Evolutionary conservation across 2,329 filamentous ascomycete species (phyloP).

Genomic region (Esteya vermicola): DNA sequence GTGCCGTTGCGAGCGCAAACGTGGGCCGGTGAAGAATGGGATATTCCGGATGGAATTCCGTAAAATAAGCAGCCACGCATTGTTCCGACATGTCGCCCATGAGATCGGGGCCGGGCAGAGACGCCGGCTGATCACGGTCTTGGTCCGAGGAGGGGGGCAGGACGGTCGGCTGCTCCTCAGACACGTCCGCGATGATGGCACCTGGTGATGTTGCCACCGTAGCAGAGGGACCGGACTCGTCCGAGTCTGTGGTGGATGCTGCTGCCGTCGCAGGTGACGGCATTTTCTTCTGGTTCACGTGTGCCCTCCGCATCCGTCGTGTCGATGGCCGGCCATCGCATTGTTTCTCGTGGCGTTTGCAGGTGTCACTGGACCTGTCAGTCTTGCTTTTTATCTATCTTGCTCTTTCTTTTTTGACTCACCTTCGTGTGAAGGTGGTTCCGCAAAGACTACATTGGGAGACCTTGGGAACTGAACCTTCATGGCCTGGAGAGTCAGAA

Average conservation of each 20-base stretch:
- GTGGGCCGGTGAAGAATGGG: conserved; percentile 2
- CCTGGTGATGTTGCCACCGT: too few relatives aligned
- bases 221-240: too few relatives aligned
- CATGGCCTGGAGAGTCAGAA: conserved; percentile 1
- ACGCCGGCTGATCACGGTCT: too few relatives aligned
- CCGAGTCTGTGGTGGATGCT: too few relatives aligned
- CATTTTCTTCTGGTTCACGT: background rate
- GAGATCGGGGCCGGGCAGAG: background rate
- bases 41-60: background rate
- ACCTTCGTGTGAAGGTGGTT: conserved; percentile 3
- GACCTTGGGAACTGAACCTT: background rate
- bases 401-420: background rate
- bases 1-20: background rate
- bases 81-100: background rate
- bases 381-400: background rate
- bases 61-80: conserved; percentile 1
- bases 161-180: too few relatives aligned
- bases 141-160: background rate
- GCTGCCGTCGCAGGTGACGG: too few relatives aligned
- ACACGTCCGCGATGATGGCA: too few relatives aligned
- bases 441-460: conserved; percentile 3
- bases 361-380: conserved; percentile 2
- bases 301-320: background rate
- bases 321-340: conserved; percentile 2
- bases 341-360: conserved; percentile 3